Evolutionary conservation across 2,329 filamentous ascomycete species (phyloP).

Genomic region (Hypoxylon sp.): DNA sequence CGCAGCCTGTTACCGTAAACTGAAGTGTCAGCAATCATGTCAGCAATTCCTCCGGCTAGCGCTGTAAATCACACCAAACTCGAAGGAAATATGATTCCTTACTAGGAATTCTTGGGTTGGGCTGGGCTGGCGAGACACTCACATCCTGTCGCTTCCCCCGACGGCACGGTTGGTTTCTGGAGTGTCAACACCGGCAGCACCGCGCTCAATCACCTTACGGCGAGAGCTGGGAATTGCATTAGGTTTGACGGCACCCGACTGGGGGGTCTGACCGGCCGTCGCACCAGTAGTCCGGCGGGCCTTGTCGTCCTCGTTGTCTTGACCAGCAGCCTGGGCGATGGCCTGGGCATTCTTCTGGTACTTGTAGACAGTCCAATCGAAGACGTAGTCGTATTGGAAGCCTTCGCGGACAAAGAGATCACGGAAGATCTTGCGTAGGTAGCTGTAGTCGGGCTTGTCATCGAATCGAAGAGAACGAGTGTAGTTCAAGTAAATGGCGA

Average conservation of each 20-base stretch:
- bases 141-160: constrained; percentile 93
- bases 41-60: constrained; percentile 82
- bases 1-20: constrained; percentile 89
- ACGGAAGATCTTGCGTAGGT: constrained; percentile 99
- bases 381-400: constrained; percentile 99
- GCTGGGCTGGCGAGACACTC: constrained; percentile 78
- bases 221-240: constrained; percentile 82
- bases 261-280: constrained; percentile 72
- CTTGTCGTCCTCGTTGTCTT: constrained; percentile 83
- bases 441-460: constrained; percentile 99
- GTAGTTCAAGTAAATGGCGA: constrained; percentile 99
- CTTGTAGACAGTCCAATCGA: constrained; percentile 99
- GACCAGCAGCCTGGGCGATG: constrained; percentile 84
- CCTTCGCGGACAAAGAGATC: constrained; percentile 98
- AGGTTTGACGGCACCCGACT: constrained; percentile 76
- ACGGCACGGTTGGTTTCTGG: constrained; percentile 81
- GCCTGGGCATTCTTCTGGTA: constrained; percentile 99
- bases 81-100: constrained; percentile 89
- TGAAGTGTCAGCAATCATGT: constrained; percentile 84
- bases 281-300: constrained; percentile 76
- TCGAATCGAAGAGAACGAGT: constrained; percentile 98
- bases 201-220: constrained; percentile 86
- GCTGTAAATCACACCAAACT: constrained; percentile 84
- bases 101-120: constrained; percentile 78
- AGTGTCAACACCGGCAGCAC: constrained; percentile 73